Conservation (phyloP, 2,329 filamentous ascomycete species). For the Zasmidium angulare region DNA sequence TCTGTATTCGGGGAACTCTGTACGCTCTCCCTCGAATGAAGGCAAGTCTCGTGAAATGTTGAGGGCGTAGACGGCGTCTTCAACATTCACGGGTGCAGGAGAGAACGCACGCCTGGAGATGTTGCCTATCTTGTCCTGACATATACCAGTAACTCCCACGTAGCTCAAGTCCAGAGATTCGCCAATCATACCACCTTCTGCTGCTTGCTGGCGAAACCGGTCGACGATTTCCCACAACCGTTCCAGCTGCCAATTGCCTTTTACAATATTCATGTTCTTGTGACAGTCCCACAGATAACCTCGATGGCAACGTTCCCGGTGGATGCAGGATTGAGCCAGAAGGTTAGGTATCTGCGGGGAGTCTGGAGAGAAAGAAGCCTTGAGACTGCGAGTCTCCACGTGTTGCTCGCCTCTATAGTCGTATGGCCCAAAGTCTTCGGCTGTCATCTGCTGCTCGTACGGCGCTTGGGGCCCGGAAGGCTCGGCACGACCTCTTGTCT, state of each 20-base stretch:
- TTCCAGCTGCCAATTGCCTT: conserved; percentile 72
- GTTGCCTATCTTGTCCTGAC: conserved; percentile 61
- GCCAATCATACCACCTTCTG: conserved; percentile 68
- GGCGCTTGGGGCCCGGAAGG: conserved; percentile 13
- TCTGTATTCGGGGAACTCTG: conserved; percentile 67
- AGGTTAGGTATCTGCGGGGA: conserved; percentile 24
- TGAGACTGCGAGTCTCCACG: conserved; percentile 8
- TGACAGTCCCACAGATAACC: conserved; percentile 59
- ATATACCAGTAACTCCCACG: conserved; percentile 70
- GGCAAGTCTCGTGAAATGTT: conserved; percentile 64
- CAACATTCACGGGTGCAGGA: conserved; percentile 24
- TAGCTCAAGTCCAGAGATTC: conserved; percentile 71
- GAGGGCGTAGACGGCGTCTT: conserved; percentile 58
- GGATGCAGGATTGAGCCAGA: conserved; percentile 37
- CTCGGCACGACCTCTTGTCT: conserved; percentile 17
- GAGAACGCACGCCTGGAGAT: conserved; percentile 27
- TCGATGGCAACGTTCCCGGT: conserved; percentile 56
- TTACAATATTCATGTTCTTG: conserved; percentile 65
- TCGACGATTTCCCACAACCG: conserved; percentile 77
- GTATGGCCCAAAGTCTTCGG: conserved; percentile 30
- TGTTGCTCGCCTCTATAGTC: conserved; percentile 19
- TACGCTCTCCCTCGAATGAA: conserved; percentile 62
- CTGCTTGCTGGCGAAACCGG: conserved; percentile 63
- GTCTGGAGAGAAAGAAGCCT: conserved; percentile 12
- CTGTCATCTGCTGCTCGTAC: conserved; percentile 17